Base-by-base conservation (phyloP, 495 filamentous ascomycete genomes). In the Parachaetomium inaequale region DNA sequence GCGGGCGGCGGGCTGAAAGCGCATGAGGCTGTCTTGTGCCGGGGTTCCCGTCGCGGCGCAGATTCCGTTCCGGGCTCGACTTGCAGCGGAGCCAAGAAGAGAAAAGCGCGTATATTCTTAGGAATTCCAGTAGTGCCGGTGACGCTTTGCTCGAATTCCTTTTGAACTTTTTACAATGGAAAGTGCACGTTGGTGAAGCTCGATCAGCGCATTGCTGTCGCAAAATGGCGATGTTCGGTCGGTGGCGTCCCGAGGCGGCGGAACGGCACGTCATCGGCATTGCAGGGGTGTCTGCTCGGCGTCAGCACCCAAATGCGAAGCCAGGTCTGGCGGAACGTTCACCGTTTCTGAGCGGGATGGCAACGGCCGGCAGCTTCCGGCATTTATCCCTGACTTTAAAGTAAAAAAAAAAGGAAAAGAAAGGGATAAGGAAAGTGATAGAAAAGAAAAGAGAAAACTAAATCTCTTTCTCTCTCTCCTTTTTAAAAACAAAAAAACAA, bases 1-100 rank as follows among this genome's bases (percentile, higher is more conserved):
- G 47, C 72, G 72, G 3, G 63, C 60, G 25, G 66, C 65, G 21
- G 70, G 56, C 59, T 59, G 66, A 38, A 72, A 71, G 51, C 61
- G 72, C 72, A 74, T 74, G 59, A 51, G 62, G 60, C 12, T 29
- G 36, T 25, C 40, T 29, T 3, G 19, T 11, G 23, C 28, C 34
- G 32, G 8, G 25, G 53, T 31, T 26, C 49, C 28, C 38, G 42
- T 23, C 23, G 47, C 28, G 36, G 25, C 7, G 58, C 49, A 28
- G 40, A 54, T 61, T 54, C 58, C 38, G 58, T 54, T 61, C 58
- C 38, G 58, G 58, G 62, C 29, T 65, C 59, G 52, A 53, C 58
- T 58, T 54, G 58, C 38, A 11, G 40, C 58, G 58, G 58, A n/a
- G n/a, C n/a, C n/a, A 43, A 43, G 31, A 11, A 10, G 51, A 10